phyloP scores from a whole-genome alignment of 1,284 basidiomycete genomes.

The Ceratobasidium sp. region DNA sequence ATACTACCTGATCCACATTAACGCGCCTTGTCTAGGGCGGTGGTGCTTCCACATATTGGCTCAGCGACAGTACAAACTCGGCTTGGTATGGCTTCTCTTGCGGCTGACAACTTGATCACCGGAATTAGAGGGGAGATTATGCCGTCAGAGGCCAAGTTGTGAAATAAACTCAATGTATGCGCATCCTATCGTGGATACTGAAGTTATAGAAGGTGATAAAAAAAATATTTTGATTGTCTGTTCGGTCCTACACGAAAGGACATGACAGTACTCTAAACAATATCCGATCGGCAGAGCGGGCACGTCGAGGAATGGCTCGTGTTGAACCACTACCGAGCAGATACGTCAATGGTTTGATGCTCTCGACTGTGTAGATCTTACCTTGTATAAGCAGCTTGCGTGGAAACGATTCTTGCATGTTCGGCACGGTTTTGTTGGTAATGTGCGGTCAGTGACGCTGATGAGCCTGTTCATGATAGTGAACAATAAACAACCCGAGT shows the following conservation, averaged over 20 bases:
- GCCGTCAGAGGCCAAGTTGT: slow-evolving; percentile 43
- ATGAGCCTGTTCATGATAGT: slow-evolving; percentile 75
- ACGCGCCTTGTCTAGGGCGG: slow-evolving; percentile 64
- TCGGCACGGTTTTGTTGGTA: slow-evolving; percentile 93
- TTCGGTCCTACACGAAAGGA: not conserved
- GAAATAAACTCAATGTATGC: not conserved
- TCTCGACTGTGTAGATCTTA: slow-evolving; percentile 52
- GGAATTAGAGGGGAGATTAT: slow-evolving; percentile 55
- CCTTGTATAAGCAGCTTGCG: slow-evolving; percentile 90
- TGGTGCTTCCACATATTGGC: slow-evolving; percentile 89
- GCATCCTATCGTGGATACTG: not conserved
- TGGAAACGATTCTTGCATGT: slow-evolving; percentile 98
- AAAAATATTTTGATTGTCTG: not conserved
- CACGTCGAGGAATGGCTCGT: slow-evolving; percentile 90
- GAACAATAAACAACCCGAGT: not conserved
- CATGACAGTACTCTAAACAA: slow-evolving; percentile 53
- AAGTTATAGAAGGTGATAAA: not conserved
- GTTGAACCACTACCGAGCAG: slow-evolving; percentile 81
- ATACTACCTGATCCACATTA: not conserved
- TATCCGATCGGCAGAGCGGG: slow-evolving; percentile 88
- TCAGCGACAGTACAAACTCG: slow-evolving; percentile 90
- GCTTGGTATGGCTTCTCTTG: slow-evolving; percentile 80
- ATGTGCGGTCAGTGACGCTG: slow-evolving; percentile 85
- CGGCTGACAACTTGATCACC: slow-evolving; percentile 71
- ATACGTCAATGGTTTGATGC: slow-evolving; percentile 7